A percentile compares a stretch with the other conserved stretches of the same genome.
phyloP scores from a whole-genome alignment of 192 early-diverging fungal species.

The Diversispora epigaea region DNA sequence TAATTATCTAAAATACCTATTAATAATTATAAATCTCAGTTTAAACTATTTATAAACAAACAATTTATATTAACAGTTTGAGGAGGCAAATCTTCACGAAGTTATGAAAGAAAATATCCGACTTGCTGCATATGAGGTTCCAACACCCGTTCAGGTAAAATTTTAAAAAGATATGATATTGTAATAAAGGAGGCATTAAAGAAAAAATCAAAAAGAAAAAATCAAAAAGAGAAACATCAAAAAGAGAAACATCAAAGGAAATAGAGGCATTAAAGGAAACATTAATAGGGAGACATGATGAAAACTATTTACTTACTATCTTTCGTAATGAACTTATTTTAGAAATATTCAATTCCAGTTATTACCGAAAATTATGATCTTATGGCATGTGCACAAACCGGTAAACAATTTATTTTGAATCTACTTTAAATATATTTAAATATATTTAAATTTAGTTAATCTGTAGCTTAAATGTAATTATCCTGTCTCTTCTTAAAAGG shows the following conservation, averaged over 20 bases:
- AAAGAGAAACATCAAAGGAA: no score
- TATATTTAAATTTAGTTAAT: background rate
- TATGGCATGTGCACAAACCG: slow-evolving; percentile 88
- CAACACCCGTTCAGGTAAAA: slow-evolving; percentile 74
- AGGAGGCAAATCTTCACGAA: slow-evolving; percentile 62
- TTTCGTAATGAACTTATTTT: background rate
- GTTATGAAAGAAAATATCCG: slow-evolving; percentile 64
- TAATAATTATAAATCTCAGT: background rate
- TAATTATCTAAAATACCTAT: slow-evolving; percentile 10
- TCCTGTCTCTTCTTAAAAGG: slow-evolving; percentile 31
- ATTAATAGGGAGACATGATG: no score
- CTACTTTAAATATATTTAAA: background rate
- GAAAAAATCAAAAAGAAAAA: background rate
- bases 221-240: no score
- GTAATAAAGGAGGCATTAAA: background rate
- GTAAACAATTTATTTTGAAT: slow-evolving; percentile 34
- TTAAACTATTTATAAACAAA: background rate
- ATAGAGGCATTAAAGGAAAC: no score
- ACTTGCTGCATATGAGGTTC: slow-evolving; percentile 61
- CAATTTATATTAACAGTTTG: slow-evolving; percentile 49
- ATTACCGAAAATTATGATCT: slow-evolving; percentile 65
- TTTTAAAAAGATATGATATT: background rate
- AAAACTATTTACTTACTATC: no score
- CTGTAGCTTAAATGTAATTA: background rate
- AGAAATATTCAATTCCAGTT: slow-evolving; percentile 62